These are phyloP conservation scores for Daldinia grandis DNA, from an alignment of 495 filamentous ascomycete species.

Conservation along the genomic window DNA sequence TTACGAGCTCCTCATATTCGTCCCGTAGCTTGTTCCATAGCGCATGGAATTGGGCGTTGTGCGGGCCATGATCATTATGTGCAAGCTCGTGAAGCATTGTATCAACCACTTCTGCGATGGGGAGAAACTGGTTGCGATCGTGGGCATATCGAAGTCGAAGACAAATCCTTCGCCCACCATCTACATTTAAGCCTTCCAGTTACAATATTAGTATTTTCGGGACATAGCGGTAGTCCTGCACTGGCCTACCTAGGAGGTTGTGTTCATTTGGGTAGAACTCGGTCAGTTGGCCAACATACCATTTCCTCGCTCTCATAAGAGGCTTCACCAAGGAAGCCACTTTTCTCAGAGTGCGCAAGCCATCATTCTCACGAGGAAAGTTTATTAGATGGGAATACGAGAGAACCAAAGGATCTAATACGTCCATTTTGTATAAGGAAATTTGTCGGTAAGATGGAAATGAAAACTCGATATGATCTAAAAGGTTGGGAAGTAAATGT, in stretches of 20 bases:
- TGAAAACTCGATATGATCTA: not conserved
- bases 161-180: slow-evolving; percentile 78
- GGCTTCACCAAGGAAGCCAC: slow-evolving; percentile 92
- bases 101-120: slow-evolving; percentile 79
- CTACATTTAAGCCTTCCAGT: slow-evolving; percentile 73
- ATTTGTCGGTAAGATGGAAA: not conserved
- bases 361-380: slow-evolving; percentile 77
- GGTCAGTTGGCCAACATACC: slow-evolving; percentile 79
- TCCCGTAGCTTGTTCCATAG: slow-evolving; percentile 89
- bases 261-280: slow-evolving; percentile 84
- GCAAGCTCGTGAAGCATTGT: slow-evolving; percentile 97
- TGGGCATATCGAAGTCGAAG: slow-evolving; percentile 81
- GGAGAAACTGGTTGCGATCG: slow-evolving; percentile 80
- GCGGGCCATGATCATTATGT: slow-evolving; percentile 86
- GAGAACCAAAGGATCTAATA: slow-evolving; percentile 73
- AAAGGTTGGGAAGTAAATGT: not conserved
- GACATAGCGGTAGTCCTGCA: not conserved
- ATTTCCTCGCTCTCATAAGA: slow-evolving; percentile 86
- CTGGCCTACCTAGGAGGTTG: slow-evolving; percentile 72
- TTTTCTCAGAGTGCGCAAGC: slow-evolving; percentile 81
- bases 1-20: slow-evolving; percentile 76
- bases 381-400: slow-evolving; percentile 82
- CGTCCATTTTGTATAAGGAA: slow-evolving; percentile 60
- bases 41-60: slow-evolving; percentile 82
- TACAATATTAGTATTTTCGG: slow-evolving; percentile 13